Conservation (phyloP, 352 stramenopile genomes). For the Globisporangium mamillatum region DNA sequence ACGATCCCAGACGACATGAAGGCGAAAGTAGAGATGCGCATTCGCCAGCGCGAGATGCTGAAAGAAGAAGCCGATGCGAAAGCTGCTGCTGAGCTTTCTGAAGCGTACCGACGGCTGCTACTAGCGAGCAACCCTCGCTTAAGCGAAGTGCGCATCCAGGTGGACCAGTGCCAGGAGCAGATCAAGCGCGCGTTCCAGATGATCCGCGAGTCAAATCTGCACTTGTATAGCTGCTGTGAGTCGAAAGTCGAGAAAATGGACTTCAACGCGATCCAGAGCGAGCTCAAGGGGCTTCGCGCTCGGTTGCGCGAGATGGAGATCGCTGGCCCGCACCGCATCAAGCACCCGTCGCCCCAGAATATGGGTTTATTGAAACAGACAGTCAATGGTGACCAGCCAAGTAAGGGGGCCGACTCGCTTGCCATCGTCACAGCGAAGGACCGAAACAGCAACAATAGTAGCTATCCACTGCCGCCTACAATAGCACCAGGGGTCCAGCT, state of each 20-base stretch:
- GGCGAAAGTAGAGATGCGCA: conserved; percentile 65
- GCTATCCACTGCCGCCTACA: not conserved
- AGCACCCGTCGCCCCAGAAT: conserved; percentile 4
- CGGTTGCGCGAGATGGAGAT: conserved; percentile 34
- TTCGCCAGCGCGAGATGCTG: conserved; percentile 48
- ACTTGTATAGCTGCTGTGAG: conserved; percentile 63
- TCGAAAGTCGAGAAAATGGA: conserved; percentile 62
- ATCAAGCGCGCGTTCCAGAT: conserved; percentile 63
- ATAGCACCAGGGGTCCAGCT: conserved; percentile 22
- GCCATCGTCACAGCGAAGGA: conserved; percentile 14
- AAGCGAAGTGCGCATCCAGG: conserved; percentile 50
- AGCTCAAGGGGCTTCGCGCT: conserved; percentile 46
- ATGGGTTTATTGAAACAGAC: not conserved
- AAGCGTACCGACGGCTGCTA: conserved; percentile 60
- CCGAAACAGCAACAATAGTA: not conserved
- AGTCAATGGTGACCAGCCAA: not conserved
- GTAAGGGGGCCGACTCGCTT: conserved; percentile 8
- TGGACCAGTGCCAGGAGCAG: conserved; percentile 68
- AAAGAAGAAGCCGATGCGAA: conserved; percentile 47
- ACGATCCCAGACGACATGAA: conserved; percentile 82
- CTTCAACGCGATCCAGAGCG: conserved; percentile 37
- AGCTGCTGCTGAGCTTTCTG: conserved; percentile 43
- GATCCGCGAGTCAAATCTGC: conserved; percentile 61
- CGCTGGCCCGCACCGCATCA: not conserved
- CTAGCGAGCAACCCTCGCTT: conserved; percentile 58